Evolutionary conservation across 129 eudicot genomes (phyloP), one percentile per base, ranked within the genome.

Genomic region (Flaveria bidentis): DNA sequence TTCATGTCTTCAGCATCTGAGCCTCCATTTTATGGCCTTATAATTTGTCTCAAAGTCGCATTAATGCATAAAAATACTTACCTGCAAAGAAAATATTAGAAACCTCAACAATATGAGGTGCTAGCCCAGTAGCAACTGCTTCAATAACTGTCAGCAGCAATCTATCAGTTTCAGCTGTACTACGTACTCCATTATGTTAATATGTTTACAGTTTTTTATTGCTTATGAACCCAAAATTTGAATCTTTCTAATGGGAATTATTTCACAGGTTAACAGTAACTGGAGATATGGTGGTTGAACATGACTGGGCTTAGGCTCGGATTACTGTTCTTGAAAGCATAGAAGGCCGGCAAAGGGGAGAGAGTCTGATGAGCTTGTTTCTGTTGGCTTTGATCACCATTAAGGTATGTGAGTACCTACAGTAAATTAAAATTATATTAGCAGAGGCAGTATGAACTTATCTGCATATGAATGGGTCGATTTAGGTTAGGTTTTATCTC

Each of bases 341-440:
- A 61, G 42, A 25, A 45, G 67, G 44, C 44, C 67, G 13, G 16
- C 36, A 58, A 60, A 60, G 16, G 36, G 33, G 16, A 60, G 66
- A 60, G 82, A 78, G 26, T 74, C 87, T 13, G 55, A 49, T 6
- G 84, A 78, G 63, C 63, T n/a, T 39, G 63, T 33, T 57, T 84
- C 78, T 71, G 69, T 78, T 42, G 78, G 66, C 73, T n/a, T 36
- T 25, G 52, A 75, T 22, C 53, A 28, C 67, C 44, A 5, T 57
- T 18, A 36, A 55, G 47, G 76, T 56, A 72, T 52, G 60, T 7
- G 60, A 49, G 76, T 26, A 66, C 45, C 26, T 36, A 36, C 67
- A 18, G 15, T 39, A 6, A 28, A 49, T 23, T 25, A 70, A 25
- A 25, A 44, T 62, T 28, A 61, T 45, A 2, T 30, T 39, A 76